Evolutionary conservation across 2,329 filamentous ascomycete species (phyloP), one percentile per base, ranked within the genome.

Genomic region (Simplicillium aogashimaense): DNA sequence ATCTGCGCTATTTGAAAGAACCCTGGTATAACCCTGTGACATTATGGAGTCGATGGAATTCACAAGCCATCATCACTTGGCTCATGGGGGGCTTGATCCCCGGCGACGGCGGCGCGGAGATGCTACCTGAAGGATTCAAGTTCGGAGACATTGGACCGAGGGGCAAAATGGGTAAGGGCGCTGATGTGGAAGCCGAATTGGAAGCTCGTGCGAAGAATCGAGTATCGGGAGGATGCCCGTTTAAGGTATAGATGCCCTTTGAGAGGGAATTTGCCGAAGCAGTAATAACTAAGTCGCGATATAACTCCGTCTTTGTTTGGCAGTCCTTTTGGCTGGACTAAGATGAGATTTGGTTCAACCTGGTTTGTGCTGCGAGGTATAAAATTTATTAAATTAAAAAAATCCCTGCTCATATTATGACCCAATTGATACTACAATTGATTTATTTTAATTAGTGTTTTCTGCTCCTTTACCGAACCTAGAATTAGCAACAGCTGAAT

Each of bases 21-120:
- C 83, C 82, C 3, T 84, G 74, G 59, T 86, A 85, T 56, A 65
- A 74, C 17, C 67, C 72, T 44, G 67, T 68, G 20, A 81, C 72
- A 0, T 56, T 74, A 32, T 76, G 69, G 74, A 76, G 70, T 50
- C 73, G 75, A 43, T 86, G 74, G 77, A 76, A 74, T 2, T 78
- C 70, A 0, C 55, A 57, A 43, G 78, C 69, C 0, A 69, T 69
- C 66, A 42, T 74, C 4, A 54, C 62, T 15, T 55, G 68, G 52
- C 37, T 61, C 7, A 47, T 55, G 35, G 72, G 70, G 8, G 69
- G 64, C 1, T 59, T 60, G 25, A 45, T 74, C 2, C 72, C 72
- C 2, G 69, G 69, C 3, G 60, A 65, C 18, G 48, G 60, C 2
- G 57, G 56, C 5, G 41, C 41, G 9, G 49, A 51, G 29, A 64